Evolutionary conservation across 148 eudicot genomes (phyloP).

Genomic region (Silene uniflora): DNA sequence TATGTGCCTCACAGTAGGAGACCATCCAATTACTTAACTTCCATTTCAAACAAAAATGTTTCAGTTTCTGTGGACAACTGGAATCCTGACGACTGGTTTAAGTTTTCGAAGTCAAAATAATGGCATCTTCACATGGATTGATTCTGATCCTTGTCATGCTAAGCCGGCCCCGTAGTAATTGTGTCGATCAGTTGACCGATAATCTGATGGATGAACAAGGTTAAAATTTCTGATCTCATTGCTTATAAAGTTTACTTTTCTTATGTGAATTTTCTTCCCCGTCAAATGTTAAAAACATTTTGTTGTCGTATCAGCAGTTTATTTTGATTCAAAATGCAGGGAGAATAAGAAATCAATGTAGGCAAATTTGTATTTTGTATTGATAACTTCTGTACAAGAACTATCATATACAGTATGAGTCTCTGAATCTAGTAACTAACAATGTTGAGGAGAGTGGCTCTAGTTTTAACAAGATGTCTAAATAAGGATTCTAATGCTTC

Average conservation of each 20-base stretch:
- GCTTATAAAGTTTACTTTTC: not conserved
- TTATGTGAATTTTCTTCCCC: not conserved
- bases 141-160: not conserved
- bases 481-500: constrained; percentile 22
- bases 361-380: constrained; percentile 12
- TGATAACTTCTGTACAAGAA: not conserved
- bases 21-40: no score
- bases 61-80: constrained; percentile 10
- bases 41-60: not conserved
- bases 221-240: no score
- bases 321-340: not conserved
- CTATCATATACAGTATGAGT: constrained; percentile 15
- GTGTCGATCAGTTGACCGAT: not conserved
- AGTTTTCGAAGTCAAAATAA: constrained; percentile 14
- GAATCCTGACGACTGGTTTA: constrained; percentile 19
- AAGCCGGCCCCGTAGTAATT: not conserved
- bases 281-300: not conserved
- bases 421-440: constrained; percentile 32
- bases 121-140: no score
- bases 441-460: constrained; percentile 30
- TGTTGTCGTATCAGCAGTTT: not conserved
- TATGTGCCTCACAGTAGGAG: no score
- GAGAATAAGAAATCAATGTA: not conserved
- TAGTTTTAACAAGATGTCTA: constrained; percentile 13
- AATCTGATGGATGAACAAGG: not conserved